A percentile compares a stretch with the other conserved stretches of the same genome.
Evolutionary conservation across 371 early-diverging fungal genomes (phyloP).

Genomic region (Phascolomyces articulosus): DNA sequence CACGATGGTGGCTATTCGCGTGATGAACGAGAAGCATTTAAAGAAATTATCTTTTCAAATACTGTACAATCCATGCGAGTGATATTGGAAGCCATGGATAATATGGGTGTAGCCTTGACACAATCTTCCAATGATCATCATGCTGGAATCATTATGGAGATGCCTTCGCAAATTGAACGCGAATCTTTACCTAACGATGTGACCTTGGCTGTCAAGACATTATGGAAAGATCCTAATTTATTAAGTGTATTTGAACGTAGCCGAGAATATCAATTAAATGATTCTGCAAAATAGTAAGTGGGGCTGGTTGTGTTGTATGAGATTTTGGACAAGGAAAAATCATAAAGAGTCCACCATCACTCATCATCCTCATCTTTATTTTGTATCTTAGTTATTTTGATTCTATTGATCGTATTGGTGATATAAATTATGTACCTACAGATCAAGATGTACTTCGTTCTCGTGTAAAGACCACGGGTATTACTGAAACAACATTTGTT

Average conservation of each 20-base stretch:
- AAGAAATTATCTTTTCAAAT: slow-evolving; percentile 94
- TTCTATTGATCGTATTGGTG: slow-evolving; percentile 86
- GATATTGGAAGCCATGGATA: slow-evolving; percentile 92
- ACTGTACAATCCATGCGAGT: slow-evolving; percentile 93
- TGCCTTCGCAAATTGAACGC: slow-evolving; percentile 84
- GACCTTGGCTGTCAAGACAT: slow-evolving; percentile 71
- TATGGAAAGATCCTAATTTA: slow-evolving; percentile 89
- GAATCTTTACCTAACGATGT: slow-evolving; percentile 79
- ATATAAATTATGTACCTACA: slow-evolving; percentile 77
- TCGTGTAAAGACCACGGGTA: slow-evolving; percentile 91
- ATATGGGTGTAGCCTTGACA: slow-evolving; percentile 71
- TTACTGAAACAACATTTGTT: slow-evolving; percentile 85
- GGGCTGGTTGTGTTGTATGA: no score
- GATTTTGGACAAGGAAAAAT: no score
- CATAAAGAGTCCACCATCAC: no score
- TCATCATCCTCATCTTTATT: not conserved
- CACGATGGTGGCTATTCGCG: slow-evolving; percentile 91
- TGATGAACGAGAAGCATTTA: slow-evolving; percentile 89
- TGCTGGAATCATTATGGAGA: slow-evolving; percentile 70
- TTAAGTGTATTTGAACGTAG: slow-evolving; percentile 81
- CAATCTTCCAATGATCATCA: slow-evolving; percentile 66
- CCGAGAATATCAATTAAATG: slow-evolving; percentile 95
- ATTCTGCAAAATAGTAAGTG: slow-evolving; percentile 90
- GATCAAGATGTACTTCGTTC: slow-evolving; percentile 91
- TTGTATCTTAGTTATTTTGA: slow-evolving; percentile 79